Base-by-base conservation (phyloP, 306 rosid species). In the Cicer chorassanicum region DNA sequence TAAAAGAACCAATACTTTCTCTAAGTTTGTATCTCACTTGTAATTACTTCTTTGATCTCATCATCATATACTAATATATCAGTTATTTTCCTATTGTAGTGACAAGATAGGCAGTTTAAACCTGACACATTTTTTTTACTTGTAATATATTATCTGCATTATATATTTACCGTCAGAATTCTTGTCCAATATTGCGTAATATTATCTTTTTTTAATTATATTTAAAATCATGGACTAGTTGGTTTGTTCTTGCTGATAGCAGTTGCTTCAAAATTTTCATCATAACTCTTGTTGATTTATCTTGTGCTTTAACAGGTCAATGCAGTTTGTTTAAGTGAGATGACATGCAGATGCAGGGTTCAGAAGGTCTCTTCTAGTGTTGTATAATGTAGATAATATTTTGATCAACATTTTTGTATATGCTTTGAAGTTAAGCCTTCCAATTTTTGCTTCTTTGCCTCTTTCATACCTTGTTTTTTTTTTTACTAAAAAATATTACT, bases 281-380 rank as follows among this genome's bases (percentile, higher is more conserved):
- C 74, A 29, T 75, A 68, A 45, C 38, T 50, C 55, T 51, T 15
- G 43, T 55, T 9, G 63, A 51, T 45, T 67, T 36, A 6, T 49
- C 49, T 18, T 63, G 24, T 77, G 68, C 78, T 64, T 77, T 68
- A 76, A 53, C 82, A 73, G 84, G 78, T 84, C 14, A 67, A 44
- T 73, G 74, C 80, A 14, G 68, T 8, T 38, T 49, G 74, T 80
- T 13, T 46, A 48, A 40, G 55, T 65, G 65, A 76, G 70, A 21
- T 65, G 45, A 53, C 74, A 78, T 19, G 61, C 81, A 54, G 55
- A 44, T 62, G 69, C 85, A 65, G 73, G 67, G 21, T 54, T 78
- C 61, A 24, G 34, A 51, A 76, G 80, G 21, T 12, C 12, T 50
- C 51, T 65, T 72, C 38, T 54, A 12, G 14, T 50, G 73, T 65